Evolutionary conservation across 805 yeast genomes (phyloP).

Genomic region (Teunomyces barrocoloradensis): DNA sequence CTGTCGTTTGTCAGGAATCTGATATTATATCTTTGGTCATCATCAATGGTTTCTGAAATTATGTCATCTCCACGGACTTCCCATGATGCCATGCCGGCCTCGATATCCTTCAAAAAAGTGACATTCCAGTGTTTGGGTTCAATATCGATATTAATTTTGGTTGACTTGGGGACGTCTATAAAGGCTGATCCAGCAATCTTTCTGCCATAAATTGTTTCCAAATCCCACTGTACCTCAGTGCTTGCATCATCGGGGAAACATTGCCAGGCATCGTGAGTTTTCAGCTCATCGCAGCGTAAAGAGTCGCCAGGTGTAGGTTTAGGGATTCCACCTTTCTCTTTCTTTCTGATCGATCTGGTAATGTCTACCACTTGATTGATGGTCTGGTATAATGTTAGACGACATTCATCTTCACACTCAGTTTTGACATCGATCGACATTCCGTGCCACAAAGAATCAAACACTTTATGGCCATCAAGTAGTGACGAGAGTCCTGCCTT

Average conservation of each 20-base stretch:
- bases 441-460: slow-evolving; percentile 91
- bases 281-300: slow-evolving; percentile 59
- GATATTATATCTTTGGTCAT: slow-evolving; percentile 31
- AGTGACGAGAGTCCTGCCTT: slow-evolving; percentile 83
- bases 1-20: slow-evolving; percentile 46
- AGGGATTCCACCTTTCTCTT: slow-evolving; percentile 65
- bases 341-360: slow-evolving; percentile 62
- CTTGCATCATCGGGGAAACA: slow-evolving; percentile 76
- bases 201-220: slow-evolving; percentile 71
- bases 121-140: slow-evolving; percentile 49
- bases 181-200: slow-evolving; percentile 62
- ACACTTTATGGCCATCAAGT: slow-evolving; percentile 85
- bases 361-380: slow-evolving; percentile 74
- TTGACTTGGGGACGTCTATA: slow-evolving; percentile 40
- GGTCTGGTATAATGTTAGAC: slow-evolving; percentile 56
- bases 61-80: neutral
- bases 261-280: slow-evolving; percentile 56
- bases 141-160: slow-evolving; percentile 45
- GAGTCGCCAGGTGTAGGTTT: slow-evolving; percentile 69
- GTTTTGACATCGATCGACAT: slow-evolving; percentile 82
- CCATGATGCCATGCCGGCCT: slow-evolving; percentile 10
- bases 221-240: slow-evolving; percentile 45
- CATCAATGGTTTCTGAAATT: slow-evolving; percentile 15
- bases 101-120: slow-evolving; percentile 18
- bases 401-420: slow-evolving; percentile 44